These are phyloP conservation scores for Rhodotorula babjevae DNA, from an alignment of 768 basidiomycete species.

Conservation along the genomic window DNA sequence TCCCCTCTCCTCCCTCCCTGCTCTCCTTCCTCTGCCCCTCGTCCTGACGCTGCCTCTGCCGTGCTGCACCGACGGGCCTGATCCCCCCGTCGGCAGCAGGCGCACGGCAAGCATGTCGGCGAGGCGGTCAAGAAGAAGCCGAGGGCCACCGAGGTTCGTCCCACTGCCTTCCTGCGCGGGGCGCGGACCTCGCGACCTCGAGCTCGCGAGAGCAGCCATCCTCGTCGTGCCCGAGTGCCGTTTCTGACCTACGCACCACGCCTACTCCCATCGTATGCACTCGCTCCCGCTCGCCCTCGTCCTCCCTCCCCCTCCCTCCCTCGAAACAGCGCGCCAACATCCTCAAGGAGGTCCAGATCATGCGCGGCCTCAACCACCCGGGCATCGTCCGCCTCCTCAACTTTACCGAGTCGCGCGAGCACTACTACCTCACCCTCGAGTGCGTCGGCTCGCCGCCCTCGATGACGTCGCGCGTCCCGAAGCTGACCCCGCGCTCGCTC, in stretches of 20 bases:
- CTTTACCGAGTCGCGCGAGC: conserved; percentile 85
- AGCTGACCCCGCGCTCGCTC: not conserved
- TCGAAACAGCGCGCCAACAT: conserved; percentile 82
- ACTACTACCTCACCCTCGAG: conserved; percentile 92
- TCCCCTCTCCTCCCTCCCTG: conserved; percentile 25
- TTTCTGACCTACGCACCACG: conserved; percentile 1
- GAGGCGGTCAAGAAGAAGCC: conserved; percentile 44
- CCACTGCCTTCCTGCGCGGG: conserved; percentile 4
- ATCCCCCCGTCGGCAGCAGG: conserved; percentile 34
- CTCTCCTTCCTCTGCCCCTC: conserved; percentile 42
- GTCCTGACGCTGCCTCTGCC: conserved; percentile 17
- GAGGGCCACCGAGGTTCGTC: conserved; percentile 44
- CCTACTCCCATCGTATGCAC: not conserved
- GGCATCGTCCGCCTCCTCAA: conserved; percentile 83
- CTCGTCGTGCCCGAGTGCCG: not conserved
- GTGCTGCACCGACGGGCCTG: conserved; percentile 20
- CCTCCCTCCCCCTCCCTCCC: conserved; percentile 25
- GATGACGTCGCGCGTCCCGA: not conserved
- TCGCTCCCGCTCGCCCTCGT: conserved; percentile 41
- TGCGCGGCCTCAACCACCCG: conserved; percentile 91
- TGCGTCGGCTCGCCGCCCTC: conserved; percentile 53
- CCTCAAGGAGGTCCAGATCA: conserved; percentile 99
- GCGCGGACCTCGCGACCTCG: not conserved
- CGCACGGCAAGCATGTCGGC: conserved; percentile 40
- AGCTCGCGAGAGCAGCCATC: not conserved